Conservation (phyloP, 805 yeast genomes). For the Wickerhamomyces tratensis region DNA sequence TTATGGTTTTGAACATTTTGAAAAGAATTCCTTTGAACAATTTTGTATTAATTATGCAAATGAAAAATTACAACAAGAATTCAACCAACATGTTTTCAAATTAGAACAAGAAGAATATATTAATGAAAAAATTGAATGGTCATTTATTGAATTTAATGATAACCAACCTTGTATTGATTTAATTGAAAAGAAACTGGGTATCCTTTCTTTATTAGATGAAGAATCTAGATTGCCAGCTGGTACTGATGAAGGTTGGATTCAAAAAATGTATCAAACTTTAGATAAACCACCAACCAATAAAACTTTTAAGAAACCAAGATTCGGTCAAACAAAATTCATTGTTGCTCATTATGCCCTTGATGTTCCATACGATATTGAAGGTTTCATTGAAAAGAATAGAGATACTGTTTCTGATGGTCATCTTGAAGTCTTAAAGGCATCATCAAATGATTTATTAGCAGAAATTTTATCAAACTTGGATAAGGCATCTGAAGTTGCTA, state of each 20-base stretch:
- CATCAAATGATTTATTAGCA: conserved; percentile 57
- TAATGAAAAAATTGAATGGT: conserved; percentile 90
- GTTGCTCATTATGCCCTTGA: conserved; percentile 93
- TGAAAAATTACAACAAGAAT: conserved; percentile 95
- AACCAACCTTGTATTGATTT: conserved; percentile 94
- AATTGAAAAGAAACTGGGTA: conserved; percentile 84
- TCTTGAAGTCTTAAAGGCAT: conserved; percentile 66
- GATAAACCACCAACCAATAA: conserved; percentile 66
- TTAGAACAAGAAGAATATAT: conserved; percentile 94
- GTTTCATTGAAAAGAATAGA: conserved; percentile 93
- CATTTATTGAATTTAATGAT: conserved; percentile 90
- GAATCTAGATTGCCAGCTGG: conserved; percentile 94
- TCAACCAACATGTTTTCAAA: conserved; percentile 94
- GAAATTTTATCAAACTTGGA: conserved; percentile 61
- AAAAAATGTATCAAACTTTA: conserved; percentile 79
- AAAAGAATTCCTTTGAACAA: conserved; percentile 90
- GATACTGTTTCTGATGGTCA: conserved; percentile 97
- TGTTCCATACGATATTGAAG: conserved; percentile 85
- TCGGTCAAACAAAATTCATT: conserved; percentile 84
- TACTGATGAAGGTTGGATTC: conserved; percentile 84
- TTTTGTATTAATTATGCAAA: conserved; percentile 96
- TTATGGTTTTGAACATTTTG: conserved; percentile 95
- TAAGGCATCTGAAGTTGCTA: conserved; percentile 37
- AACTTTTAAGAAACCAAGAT: conserved; percentile 86
- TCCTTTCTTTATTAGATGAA: conserved; percentile 82